A percentile compares a stretch with the other conserved stretches of the same genome.
These are phyloP conservation scores for Scenedesmus sp. DNA, from an alignment of 163 green algal species.

Conservation along the genomic window DNA sequence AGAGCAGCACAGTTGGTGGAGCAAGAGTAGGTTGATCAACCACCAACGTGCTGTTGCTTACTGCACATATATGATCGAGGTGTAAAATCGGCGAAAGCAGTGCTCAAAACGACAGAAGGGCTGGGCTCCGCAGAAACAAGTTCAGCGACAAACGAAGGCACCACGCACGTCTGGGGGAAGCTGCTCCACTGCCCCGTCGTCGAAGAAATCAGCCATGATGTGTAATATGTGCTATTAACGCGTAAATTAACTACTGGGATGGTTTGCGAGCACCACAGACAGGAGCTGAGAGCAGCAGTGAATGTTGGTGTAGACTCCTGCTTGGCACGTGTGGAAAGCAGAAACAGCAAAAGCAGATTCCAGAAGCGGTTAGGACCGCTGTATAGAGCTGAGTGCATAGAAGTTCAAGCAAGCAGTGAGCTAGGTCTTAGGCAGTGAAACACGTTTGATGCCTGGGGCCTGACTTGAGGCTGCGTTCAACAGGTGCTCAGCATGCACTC, in stretches of 20 bases:
- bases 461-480: too few species aligned
- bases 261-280: neutral
- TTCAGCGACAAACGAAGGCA: neutral
- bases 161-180: neutral
- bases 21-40: neutral
- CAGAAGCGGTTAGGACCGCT: neutral
- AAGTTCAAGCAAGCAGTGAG: too few species aligned
- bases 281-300: neutral
- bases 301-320: neutral
- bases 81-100: neutral
- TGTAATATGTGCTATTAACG: neutral
- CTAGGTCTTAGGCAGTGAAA: too few species aligned
- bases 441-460: too few species aligned
- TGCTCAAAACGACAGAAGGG: neutral
- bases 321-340: neutral
- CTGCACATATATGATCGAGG: neutral
- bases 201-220: conserved; percentile 8
- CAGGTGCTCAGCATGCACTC: too few species aligned
- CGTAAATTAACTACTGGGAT: neutral
- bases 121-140: neutral
- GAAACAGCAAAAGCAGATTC: neutral
- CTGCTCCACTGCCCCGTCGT: conserved; percentile 1
- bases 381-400: neutral
- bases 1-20: neutral
- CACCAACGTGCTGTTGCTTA: neutral